Base-by-base conservation (phyloP, 768 basidiomycete species). In the Galerina marginata region DNA sequence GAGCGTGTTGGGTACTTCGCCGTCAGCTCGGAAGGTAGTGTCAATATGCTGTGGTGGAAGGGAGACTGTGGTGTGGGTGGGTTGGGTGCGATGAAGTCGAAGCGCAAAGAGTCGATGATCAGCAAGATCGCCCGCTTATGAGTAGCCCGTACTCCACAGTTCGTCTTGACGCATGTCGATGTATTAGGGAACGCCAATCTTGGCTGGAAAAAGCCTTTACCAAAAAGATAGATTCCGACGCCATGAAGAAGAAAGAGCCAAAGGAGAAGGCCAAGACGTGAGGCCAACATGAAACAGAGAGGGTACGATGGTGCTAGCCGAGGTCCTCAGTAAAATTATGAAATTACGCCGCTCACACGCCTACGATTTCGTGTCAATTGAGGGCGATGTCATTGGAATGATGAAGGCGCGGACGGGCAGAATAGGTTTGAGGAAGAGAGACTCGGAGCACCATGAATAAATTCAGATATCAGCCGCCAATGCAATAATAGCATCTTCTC, bases 61-160 rank as follows among this genome's bases (percentile, higher is more conserved):
- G 84, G 82, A 0, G 90, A 90, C 0, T 74, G 67, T 2, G 89
- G 89, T 15, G 75, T 68, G 5, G 87, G 87, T 0, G 90, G 87
- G 56, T 89, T 70, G 2, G 90, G 86, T 0, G 93, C 83, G 46
- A 99, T 76, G 72, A 99, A 99, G 76, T 99, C 96, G 69, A 95
- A 96, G 3, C 97, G 90, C 23, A 99, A 81, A 0, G 96, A 84
- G 73, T 99, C 97, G 65, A 99, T 92, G 55, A 99, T 84, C 63
- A 99, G 81, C 42, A 97, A 60, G 26, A 99, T 82, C 4, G 92
- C 91, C 64, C 91, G 87, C 61, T 83, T 82, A 78, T 96, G 92
- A 0, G 91, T 92, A 0, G 87, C 81, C 20, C 73, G 68, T 7
- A 88, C 75, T 9, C 81, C 83, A 70, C 85, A 86, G 4, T 71